Evolutionary conservation across 192 early-diverging fungal species (phyloP).

Genomic region (Phlyctochytrium planicorne): DNA sequence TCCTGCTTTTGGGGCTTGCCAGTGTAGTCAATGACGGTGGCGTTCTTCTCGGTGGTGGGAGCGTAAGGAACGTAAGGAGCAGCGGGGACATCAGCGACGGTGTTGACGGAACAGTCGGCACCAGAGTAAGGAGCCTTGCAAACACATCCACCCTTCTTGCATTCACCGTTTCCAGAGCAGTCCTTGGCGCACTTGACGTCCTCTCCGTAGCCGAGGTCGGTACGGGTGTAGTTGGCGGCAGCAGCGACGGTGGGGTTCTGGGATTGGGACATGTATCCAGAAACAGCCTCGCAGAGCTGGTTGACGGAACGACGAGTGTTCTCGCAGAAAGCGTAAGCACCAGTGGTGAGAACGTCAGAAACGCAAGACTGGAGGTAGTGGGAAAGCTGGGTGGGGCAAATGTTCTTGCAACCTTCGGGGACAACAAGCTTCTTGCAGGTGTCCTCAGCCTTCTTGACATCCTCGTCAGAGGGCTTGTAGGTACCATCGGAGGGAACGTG

Average conservation of each 20-base stretch:
- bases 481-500: background rate
- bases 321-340: conserved; percentile 7
- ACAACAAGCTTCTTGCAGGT: background rate
- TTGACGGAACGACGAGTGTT: background rate
- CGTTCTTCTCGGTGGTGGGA: background rate
- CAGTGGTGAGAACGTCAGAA: background rate
- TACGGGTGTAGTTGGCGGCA: background rate
- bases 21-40: background rate
- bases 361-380: conserved; percentile 4
- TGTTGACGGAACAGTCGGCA: conserved; percentile 18
- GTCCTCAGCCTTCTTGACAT: background rate
- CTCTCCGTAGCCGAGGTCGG: conserved; percentile 3
- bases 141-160: conserved; percentile 7
- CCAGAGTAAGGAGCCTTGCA: conserved; percentile 15
- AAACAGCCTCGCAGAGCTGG: background rate
- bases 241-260: background rate
- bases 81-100: background rate
- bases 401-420: conserved; percentile 1
- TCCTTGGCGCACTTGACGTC: background rate
- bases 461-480: background rate
- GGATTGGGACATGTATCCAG: background rate
- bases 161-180: conserved; percentile 8
- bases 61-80: background rate
- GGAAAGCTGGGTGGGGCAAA: background rate
- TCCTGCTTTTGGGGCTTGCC: background rate